These are phyloP conservation scores for Pleurozium schreberi DNA, from an alignment of 225 moss, liverwort and hornwort species.

Conservation along the genomic window DNA sequence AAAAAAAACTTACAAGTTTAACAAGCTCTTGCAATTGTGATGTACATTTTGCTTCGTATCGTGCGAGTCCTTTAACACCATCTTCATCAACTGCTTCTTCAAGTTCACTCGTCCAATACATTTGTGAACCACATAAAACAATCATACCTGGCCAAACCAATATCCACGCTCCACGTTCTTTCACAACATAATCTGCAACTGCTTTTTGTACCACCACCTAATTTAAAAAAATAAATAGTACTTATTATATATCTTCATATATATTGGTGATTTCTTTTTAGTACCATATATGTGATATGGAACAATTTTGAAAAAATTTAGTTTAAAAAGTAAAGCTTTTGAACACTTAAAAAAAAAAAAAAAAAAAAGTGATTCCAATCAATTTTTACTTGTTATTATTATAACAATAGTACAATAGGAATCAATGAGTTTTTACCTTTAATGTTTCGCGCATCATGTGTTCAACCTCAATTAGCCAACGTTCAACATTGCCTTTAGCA, in stretches of 20 bases:
- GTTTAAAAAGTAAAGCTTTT: too few relatives aligned
- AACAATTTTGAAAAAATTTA: too few relatives aligned
- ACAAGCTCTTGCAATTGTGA: constrained; percentile 64
- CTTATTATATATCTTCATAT: too few relatives aligned
- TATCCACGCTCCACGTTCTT: constrained; percentile 53
- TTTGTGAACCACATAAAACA: constrained; percentile 78
- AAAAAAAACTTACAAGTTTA: constrained; percentile 34
- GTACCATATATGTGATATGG: neutral
- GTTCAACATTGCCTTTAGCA: constrained; percentile 77
- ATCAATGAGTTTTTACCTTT: neutral
- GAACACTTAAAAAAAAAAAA: fast-evolving
- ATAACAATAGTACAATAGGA: fast-evolving
- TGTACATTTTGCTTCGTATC: constrained; percentile 52
- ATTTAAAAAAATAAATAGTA: neutral
- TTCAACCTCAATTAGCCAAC: constrained; percentile 77
- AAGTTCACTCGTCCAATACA: constrained; percentile 81
- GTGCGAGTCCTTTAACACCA: constrained; percentile 35
- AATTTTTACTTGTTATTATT: neutral
- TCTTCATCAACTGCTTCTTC: constrained; percentile 32
- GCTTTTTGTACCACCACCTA: constrained; percentile 65
- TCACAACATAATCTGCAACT: constrained; percentile 46
- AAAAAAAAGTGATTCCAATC: neutral
- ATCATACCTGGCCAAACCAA: constrained; percentile 79
- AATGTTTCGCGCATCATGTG: constrained; percentile 81
- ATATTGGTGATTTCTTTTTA: neutral